Percentiles rank a stretch among this genome's conserved stretches.
Conservation (phyloP, 345 rosid genomes). For the Ceriops zippeliana region DNA sequence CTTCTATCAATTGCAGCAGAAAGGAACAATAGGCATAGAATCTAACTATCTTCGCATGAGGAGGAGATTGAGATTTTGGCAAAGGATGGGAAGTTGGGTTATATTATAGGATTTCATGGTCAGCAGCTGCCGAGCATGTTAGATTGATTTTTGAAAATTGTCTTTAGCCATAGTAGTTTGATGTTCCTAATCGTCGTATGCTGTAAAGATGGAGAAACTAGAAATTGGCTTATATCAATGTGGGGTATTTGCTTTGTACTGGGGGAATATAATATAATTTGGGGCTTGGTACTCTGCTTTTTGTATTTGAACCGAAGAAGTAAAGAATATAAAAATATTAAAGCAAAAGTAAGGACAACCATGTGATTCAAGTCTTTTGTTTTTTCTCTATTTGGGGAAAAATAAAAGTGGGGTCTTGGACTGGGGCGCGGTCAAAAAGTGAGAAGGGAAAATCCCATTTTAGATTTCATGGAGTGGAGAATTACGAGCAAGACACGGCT, state of each 20-base stretch:
- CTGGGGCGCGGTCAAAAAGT: conserved; percentile 41
- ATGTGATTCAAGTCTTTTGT: conserved; percentile 4
- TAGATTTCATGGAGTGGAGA: not conserved
- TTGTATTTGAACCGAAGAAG: not conserved
- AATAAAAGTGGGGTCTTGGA: conserved; percentile 15
- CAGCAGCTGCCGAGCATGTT: not conserved
- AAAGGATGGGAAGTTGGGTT: too few species aligned
- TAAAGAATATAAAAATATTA: not conserved
- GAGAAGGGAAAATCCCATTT: conserved; percentile 1
- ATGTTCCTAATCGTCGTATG: not conserved
- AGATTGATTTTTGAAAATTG: not conserved
- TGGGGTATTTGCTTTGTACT: too few species aligned
- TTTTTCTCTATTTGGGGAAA: conserved; percentile 1
- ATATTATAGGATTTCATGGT: too few species aligned
- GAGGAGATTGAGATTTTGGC: too few species aligned
- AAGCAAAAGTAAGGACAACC: not conserved
- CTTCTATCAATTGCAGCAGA: conserved; percentile 71
- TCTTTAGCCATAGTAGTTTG: not conserved
- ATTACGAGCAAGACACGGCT: not conserved
- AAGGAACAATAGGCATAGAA: conserved; percentile 42
- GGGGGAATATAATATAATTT: not conserved
- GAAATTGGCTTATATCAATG: not conserved
- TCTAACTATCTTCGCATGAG: not conserved
- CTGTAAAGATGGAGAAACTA: not conserved
- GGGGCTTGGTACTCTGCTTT: not conserved